Evolutionary conservation across 2,329 filamentous ascomycete genomes (phyloP).

Genomic region (Raffaelea albimanens): DNA sequence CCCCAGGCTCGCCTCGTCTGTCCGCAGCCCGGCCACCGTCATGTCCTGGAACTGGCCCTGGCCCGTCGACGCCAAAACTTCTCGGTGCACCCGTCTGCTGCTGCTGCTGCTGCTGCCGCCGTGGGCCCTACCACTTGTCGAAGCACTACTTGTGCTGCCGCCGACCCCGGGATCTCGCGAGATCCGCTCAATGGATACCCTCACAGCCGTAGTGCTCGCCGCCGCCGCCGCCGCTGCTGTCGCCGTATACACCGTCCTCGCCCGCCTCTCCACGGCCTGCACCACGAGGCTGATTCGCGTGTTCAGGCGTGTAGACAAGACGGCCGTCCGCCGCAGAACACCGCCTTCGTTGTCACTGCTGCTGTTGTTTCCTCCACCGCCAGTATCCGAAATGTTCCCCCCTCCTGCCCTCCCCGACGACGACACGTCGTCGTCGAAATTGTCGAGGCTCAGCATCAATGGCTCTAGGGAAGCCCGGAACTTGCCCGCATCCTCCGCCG

Average conservation of each 20-base stretch:
- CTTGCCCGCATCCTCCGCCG: constrained; percentile 66
- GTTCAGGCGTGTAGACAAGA: constrained; percentile 35
- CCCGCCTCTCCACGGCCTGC: constrained; percentile 10
- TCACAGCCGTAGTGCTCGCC: constrained; percentile 34
- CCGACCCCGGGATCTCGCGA: not conserved
- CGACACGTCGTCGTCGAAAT: not conserved
- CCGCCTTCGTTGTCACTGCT: constrained; percentile 18
- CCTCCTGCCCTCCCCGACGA: not conserved
- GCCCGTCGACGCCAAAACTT: constrained; percentile 55
- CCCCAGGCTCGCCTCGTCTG: constrained; percentile 6
- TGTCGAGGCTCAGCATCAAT: constrained; percentile 25
- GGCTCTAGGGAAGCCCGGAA: constrained; percentile 51
- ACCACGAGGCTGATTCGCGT: constrained; percentile 50
- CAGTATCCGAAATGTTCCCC: too few relatives aligned
- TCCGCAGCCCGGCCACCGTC: constrained; percentile 29
- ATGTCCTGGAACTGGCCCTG: constrained; percentile 67
- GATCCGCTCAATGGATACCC: constrained; percentile 61
- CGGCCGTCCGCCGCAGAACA: constrained; percentile 28
- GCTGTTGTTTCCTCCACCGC: constrained; percentile 11
- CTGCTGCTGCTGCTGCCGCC: not conserved
- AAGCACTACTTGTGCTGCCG: not conserved
- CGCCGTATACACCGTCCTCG: constrained; percentile 14
- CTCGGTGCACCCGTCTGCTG: constrained; percentile 30
- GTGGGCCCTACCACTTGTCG: not conserved
- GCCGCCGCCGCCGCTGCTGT: constrained; percentile 15